Evolutionary conservation across 768 basidiomycete genomes (phyloP).

Genomic region (Trametes cingulata): DNA sequence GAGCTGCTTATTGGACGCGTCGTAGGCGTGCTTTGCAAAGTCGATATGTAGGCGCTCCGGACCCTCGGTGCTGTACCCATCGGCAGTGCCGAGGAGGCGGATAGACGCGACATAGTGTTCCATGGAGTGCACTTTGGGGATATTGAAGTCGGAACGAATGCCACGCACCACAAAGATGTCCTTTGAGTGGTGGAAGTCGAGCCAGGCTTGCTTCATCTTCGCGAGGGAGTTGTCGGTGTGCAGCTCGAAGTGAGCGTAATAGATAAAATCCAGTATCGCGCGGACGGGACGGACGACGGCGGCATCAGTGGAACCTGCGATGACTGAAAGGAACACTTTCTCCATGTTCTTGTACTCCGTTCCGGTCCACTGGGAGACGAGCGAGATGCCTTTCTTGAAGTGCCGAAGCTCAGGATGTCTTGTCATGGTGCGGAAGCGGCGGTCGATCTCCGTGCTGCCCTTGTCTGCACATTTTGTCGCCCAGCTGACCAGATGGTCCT

Average conservation of each 20-base stretch:
- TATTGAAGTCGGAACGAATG: slow-evolving; percentile 38
- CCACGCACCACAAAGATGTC: slow-evolving; percentile 37
- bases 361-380: too few species aligned
- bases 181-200: slow-evolving; percentile 40
- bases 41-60: slow-evolving; percentile 43
- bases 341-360: slow-evolving; percentile 41
- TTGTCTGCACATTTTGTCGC: slow-evolving; percentile 3
- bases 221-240: slow-evolving; percentile 35
- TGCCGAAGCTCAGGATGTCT: slow-evolving; percentile 36
- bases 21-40: slow-evolving; percentile 37
- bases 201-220: slow-evolving; percentile 29
- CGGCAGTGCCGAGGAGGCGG: not conserved
- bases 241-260: slow-evolving; percentile 36
- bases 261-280: slow-evolving; percentile 41
- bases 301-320: slow-evolving; percentile 26
- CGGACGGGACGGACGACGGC: slow-evolving; percentile 29
- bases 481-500: slow-evolving; percentile 41
- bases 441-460: slow-evolving; percentile 39
- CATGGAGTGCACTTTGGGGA: slow-evolving; percentile 31
- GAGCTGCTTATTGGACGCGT: not conserved
- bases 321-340: slow-evolving; percentile 31
- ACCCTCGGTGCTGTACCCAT: slow-evolving; percentile 23
- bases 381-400: slow-evolving; percentile 49
- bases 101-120: slow-evolving; percentile 18
- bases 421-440: slow-evolving; percentile 35